Base-by-base conservation (phyloP, 2,329 filamentous ascomycete genomes). In the Epichloe sp. region DNA sequence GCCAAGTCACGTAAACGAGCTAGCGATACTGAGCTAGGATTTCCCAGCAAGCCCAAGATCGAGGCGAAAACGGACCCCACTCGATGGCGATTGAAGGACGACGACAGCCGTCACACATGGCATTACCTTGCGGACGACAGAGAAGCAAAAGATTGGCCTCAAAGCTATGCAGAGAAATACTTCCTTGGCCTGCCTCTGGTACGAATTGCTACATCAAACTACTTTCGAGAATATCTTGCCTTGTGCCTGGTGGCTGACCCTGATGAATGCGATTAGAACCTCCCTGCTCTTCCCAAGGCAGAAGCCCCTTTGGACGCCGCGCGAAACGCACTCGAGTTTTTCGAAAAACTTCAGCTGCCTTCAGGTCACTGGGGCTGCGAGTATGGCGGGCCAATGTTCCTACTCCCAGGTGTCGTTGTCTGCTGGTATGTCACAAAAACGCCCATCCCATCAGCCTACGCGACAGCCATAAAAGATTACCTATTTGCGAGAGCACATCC, bases 361-460 rank as follows among this genome's bases (percentile, higher is more conserved):
- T 85, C 88, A 1, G 93, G 93, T 5, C 88, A 96, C 63, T 98
- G 93, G 93, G 93, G 77, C 5, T 97, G 91, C 71, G 93, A 98
- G 66, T 98, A 98, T 70, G 93, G 93, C 50, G 93, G 93, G 0
- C 93, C 93, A 4, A 91, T 96, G 87, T 98, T 98, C 63, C 78
- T 97, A 40, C 74, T 97, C 1, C 88, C 91, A 0, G 88, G 91
- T 44, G 66, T 95, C 21, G 81, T 96, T 55, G 81, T 95, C 58
- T 78, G 86, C 31, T 94, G 88, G 82, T 90, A 95, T 65, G 85
- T 85, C 49, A 97, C 90, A 55, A 82, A 90, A 63, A 95, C 88
- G 49, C 85, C 86, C 4, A 87, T 98, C 52, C 83, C 89, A 1
- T 79, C 81, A 54, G 80, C 86, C 53, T 84, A 89, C 65, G 83